Percentiles rank a stretch among this genome's conserved stretches.
Conservation (phyloP, 73 alveolate genomes). For the Paramecium primaurelia region DNA sequence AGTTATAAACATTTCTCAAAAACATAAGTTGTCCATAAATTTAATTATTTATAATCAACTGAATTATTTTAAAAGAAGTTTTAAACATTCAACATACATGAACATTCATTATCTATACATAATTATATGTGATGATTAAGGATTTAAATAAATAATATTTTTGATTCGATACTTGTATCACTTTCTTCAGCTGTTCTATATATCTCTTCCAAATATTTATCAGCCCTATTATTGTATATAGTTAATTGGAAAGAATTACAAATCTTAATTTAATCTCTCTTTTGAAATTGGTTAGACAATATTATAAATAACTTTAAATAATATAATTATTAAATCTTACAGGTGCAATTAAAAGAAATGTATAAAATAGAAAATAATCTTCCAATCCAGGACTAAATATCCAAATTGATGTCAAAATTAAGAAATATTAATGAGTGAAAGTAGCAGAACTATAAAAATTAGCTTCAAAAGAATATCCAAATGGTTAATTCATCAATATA, state of each 20-base stretch:
- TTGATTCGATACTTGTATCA: neutral
- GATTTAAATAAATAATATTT: neutral
- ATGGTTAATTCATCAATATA: neutral
- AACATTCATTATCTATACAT: neutral
- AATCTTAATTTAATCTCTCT: neutral
- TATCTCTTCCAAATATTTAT: neutral
- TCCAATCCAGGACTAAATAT: neutral
- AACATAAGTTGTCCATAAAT: neutral
- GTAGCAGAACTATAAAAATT: neutral
- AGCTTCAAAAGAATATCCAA: constrained; percentile 14
- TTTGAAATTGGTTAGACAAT: neutral
- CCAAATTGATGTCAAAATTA: neutral
- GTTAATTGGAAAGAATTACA: neutral
- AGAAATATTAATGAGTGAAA: neutral
- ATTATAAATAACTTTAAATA: neutral
- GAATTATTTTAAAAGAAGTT: neutral
- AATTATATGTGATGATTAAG: neutral
- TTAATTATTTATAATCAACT: neutral
- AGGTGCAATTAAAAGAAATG: neutral
- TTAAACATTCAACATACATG: neutral
- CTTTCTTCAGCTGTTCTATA: neutral
- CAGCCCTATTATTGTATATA: neutral
- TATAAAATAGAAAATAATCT: neutral
- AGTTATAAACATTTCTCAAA: neutral
- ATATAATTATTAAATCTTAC: neutral